A percentile compares a stretch with the other conserved stretches of the same genome.
Conservation (phyloP, 2,329 filamentous ascomycete species). For the Pseudophaeomoniella oleicola region DNA sequence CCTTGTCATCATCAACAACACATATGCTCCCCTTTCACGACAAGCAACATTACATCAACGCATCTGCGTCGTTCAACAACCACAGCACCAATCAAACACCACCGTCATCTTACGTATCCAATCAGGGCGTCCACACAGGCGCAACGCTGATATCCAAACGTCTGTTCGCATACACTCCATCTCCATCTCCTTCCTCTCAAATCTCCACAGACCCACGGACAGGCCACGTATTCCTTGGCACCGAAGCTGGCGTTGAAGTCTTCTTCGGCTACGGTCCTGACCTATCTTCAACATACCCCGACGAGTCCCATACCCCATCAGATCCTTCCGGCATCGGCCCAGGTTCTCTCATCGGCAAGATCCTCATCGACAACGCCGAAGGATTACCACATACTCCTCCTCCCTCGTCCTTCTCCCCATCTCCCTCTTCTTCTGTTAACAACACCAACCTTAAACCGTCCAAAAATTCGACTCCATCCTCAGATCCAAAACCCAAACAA, state of each 20-base stretch:
- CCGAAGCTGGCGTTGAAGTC: conserved; percentile 1
- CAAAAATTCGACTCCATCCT: no score
- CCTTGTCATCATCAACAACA: no score
- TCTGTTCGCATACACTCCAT: conserved; percentile 1
- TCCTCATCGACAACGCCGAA: conserved; percentile 1
- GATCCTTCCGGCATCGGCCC: not conserved
- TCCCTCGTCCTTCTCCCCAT: no score
- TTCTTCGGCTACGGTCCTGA: no score
- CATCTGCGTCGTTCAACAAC: not conserved
- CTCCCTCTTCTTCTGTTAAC: no score
- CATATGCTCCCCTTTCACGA: not conserved
- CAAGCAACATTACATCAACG: not conserved
- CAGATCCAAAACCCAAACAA: not conserved
- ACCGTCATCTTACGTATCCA: not conserved
- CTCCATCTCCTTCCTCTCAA: not conserved
- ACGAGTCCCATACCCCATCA: no score
- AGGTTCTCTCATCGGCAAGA: conserved; percentile 2
- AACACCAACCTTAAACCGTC: no score
- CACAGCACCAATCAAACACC: not conserved
- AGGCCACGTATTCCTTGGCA: conserved; percentile 1
- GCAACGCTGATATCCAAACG: conserved; percentile 1
- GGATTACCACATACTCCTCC: not conserved
- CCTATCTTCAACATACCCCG: no score
- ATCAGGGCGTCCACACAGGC: no score
- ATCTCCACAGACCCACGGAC: conserved; percentile 1